Evolutionary conservation across 371 early-diverging fungal genomes (phyloP).

Genomic region (Lichtheimia hyalospora): DNA sequence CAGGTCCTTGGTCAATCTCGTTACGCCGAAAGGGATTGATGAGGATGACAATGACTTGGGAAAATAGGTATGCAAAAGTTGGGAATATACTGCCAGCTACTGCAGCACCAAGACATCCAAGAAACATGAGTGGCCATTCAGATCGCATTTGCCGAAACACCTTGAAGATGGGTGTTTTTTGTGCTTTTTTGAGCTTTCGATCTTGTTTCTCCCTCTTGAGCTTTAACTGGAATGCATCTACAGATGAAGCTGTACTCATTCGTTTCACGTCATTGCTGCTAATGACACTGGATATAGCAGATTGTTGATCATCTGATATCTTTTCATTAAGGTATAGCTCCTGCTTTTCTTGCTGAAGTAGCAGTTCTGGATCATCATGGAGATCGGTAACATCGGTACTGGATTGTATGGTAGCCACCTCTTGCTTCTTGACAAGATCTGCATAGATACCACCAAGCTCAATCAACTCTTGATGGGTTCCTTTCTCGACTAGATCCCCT

Average conservation of each 20-base stretch:
- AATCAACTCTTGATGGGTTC: conserved; percentile 68
- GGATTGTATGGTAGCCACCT: conserved; percentile 25
- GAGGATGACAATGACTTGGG: conserved; percentile 29
- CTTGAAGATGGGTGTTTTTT: conserved; percentile 46
- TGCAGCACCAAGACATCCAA: conserved; percentile 48
- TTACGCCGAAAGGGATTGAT: conserved; percentile 13
- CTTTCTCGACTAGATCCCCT: conserved; percentile 72
- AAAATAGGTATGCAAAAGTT: conserved; percentile 45
- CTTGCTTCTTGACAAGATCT: conserved; percentile 59
- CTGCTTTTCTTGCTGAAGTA: conserved; percentile 39
- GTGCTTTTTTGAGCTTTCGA: conserved; percentile 37
- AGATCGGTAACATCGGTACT: background rate
- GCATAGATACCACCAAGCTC: conserved; percentile 52
- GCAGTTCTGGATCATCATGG: conserved; percentile 9
- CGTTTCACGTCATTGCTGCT: conserved; percentile 23
- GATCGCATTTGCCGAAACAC: conserved; percentile 39
- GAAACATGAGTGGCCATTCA: conserved; percentile 36
- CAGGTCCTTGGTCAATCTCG: conserved; percentile 28
- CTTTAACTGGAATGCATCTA: conserved; percentile 50
- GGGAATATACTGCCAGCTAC: conserved; percentile 63
- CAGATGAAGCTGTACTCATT: conserved; percentile 24
- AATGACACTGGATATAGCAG: background rate
- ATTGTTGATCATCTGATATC: background rate
- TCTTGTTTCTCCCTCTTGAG: conserved; percentile 42
- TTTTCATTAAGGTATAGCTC: conserved; percentile 18